Conservation (phyloP, 345 rosid species). For the Nasturtium officinale region DNA sequence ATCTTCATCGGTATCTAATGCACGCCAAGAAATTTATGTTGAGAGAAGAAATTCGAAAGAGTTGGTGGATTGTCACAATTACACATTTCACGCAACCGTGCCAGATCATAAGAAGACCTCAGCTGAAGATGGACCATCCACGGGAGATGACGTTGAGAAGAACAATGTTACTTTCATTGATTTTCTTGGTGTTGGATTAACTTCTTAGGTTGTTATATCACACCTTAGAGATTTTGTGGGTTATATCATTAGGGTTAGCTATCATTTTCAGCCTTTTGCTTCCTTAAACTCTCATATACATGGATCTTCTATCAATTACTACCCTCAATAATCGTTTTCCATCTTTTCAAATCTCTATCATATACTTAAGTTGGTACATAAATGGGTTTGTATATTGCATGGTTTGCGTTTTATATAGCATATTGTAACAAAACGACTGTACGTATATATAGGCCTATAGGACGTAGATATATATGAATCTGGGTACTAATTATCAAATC, state of each 20-base stretch:
- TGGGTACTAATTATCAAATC: constrained; percentile 4
- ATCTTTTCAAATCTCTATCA: constrained; percentile 18
- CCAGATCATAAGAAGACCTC: constrained; percentile 20
- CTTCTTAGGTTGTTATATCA: constrained; percentile 41
- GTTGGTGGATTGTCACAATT: constrained; percentile 11
- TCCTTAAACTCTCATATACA: constrained; percentile 34
- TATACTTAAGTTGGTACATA: constrained; percentile 9
- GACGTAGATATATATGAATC: neutral
- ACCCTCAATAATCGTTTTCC: constrained; percentile 22
- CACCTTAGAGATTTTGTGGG: constrained; percentile 13
- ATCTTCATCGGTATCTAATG: constrained; percentile 33
- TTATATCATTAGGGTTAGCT: constrained; percentile 43
- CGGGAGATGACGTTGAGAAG: constrained; percentile 33
- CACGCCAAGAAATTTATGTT: neutral
- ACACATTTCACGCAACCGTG: constrained; percentile 12
- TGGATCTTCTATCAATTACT: constrained; percentile 30
- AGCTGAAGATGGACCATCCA: constrained; percentile 33
- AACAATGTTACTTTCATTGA: constrained; percentile 54
- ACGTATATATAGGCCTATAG: neutral
- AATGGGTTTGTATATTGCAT: constrained; percentile 11
- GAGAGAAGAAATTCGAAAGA: constrained; percentile 32
- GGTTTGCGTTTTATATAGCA: constrained; percentile 9
- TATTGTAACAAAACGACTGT: constrained; percentile 8
- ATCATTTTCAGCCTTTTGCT: constrained; percentile 43
- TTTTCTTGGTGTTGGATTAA: constrained; percentile 64